phyloP scores from a whole-genome alignment of 208 protist species.

The Trypanosoma brucei region DNA sequence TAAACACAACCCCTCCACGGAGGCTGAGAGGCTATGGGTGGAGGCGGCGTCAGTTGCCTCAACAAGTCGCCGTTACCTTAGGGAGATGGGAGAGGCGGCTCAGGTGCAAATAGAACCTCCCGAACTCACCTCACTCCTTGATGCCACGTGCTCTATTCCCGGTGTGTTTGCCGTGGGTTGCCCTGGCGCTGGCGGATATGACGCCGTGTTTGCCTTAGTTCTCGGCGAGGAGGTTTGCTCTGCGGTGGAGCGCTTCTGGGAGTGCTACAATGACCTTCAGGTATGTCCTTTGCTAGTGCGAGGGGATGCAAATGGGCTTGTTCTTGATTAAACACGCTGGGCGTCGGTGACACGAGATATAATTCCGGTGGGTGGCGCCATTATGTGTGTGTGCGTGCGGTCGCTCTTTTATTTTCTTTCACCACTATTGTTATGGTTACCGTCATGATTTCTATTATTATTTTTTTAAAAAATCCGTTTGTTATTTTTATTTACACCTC shows the following conservation, averaged over 20 bases:
- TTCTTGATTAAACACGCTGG: conserved; percentile 16
- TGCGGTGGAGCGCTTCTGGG: conserved; percentile 73
- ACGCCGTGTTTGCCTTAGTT: conserved; percentile 90
- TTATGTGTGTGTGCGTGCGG: too few species aligned
- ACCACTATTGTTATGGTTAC: too few species aligned
- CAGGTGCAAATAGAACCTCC: conserved; percentile 85
- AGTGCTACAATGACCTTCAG: conserved; percentile 43
- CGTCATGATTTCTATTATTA: too few species aligned
- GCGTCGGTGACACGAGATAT: neutral
- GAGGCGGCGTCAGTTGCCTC: conserved; percentile 36
- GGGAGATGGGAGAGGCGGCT: conserved; percentile 80
- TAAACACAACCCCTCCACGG: conserved; percentile 12
- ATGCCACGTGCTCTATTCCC: conserved; percentile 76
- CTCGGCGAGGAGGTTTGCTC: conserved; percentile 53
- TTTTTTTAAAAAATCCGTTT: too few species aligned
- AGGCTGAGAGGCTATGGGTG: conserved; percentile 34
- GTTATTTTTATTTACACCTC: too few species aligned
- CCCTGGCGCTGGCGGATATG: conserved; percentile 92
- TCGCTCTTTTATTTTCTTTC: too few species aligned
- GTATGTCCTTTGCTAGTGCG: conserved; percentile 81
- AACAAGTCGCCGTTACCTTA: conserved; percentile 40
- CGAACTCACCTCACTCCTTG: conserved; percentile 72
- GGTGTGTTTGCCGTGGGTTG: conserved; percentile 92
- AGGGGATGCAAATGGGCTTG: conserved; percentile 65
- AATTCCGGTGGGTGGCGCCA: too few species aligned